phyloP scores from a whole-genome alignment of 225 moss, liverwort and hornwort species.

The Bryoerythrophyllum caledonicum region DNA sequence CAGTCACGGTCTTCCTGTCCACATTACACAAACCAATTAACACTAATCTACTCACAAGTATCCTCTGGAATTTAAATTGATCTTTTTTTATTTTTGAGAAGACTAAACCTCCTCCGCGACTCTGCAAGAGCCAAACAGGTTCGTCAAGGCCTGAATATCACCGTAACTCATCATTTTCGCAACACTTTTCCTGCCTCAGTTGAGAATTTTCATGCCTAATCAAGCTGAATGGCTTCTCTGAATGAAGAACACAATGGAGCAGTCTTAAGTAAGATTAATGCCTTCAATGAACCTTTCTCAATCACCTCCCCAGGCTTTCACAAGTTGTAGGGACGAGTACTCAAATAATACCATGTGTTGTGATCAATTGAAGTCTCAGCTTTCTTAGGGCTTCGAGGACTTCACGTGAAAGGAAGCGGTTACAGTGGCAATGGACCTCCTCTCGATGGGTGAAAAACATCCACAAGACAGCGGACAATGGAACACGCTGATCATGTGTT shows the following conservation, averaged over 20 bases:
- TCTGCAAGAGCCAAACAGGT: constrained; percentile 33
- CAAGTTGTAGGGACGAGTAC: no score
- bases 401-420: not conserved
- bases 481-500: no score
- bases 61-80: not conserved
- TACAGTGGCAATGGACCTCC: not conserved
- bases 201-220: no score
- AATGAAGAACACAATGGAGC: not conserved
- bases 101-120: constrained; percentile 23
- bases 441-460: not conserved
- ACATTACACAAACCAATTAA: not conserved
- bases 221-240: not conserved
- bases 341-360: not conserved
- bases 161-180: constrained; percentile 24
- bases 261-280: not conserved
- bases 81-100: not conserved
- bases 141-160: constrained; percentile 55
- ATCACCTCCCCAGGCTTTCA: not conserved
- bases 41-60: not conserved
- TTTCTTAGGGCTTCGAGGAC: not conserved
- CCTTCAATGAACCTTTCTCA: not conserved
- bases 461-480: not conserved
- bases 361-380: not conserved
- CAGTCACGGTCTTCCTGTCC: constrained; percentile 38
- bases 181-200: no score